A percentile compares a stretch with the other conserved stretches of the same genome.
Conservation (phyloP, 2,329 filamentous ascomycete genomes). For the Pseudopyrenochaeta lycopersici region DNA sequence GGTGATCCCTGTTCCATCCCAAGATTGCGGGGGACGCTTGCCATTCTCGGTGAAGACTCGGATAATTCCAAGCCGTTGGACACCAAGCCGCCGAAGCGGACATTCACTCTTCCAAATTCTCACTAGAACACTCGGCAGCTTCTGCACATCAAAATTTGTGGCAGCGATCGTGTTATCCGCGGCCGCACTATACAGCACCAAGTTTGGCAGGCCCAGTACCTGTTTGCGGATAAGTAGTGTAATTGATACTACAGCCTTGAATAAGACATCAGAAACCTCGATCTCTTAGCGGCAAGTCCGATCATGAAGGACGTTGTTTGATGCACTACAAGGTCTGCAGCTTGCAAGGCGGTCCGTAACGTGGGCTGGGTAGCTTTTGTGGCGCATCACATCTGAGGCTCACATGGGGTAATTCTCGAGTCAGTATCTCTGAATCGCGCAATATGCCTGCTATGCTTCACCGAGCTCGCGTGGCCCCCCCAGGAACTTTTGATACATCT, state of each 20-base stretch:
- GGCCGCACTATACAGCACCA: not conserved
- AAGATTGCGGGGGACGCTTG: slow-evolving; percentile 23
- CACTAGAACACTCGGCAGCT: slow-evolving; percentile 6
- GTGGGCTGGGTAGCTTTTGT: not conserved
- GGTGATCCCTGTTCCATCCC: slow-evolving; percentile 7
- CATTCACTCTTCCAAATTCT: slow-evolving; percentile 18
- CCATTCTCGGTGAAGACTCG: slow-evolving; percentile 29
- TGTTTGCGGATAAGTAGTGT: not conserved
- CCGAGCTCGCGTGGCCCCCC: not conserved
- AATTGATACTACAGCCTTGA: not conserved
- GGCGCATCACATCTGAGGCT: no score
- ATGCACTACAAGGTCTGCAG: not conserved
- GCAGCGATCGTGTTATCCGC: not conserved
- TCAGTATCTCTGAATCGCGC: not conserved
- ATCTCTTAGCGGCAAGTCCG: not conserved
- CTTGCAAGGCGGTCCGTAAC: not conserved
- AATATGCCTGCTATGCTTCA: not conserved
- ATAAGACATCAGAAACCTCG: not conserved
- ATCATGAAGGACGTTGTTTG: not conserved
- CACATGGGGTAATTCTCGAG: no score
- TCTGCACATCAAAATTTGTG: not conserved
- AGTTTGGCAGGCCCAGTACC: not conserved
- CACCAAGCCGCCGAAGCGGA: slow-evolving; percentile 2
- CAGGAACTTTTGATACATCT: not conserved
- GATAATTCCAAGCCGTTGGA: slow-evolving; percentile 16